Base-by-base conservation (phyloP, 2,329 filamentous ascomycete genomes). In the Aureobasidium namibiae region DNA sequence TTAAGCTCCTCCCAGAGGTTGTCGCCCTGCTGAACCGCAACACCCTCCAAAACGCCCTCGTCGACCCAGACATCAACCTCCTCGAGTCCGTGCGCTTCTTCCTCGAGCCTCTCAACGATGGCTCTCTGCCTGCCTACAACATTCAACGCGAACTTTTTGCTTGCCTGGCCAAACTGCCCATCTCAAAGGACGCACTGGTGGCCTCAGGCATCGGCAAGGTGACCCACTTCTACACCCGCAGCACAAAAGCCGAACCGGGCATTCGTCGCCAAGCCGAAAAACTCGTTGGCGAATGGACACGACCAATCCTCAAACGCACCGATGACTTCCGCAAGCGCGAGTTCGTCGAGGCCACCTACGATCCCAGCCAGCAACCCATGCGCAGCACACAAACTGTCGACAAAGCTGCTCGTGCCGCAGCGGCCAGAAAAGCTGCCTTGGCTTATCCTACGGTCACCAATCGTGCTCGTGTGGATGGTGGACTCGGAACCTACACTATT, bases 201-300 rank as follows among this genome's bases (percentile, higher is more conserved):
- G 92, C 91, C 64, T 95, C 90, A 67, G 92, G 92, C 21, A 94
- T 99, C 64, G 94, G 94, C 69, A 96, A 96, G 73, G 90, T 99
- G 49, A 88, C 96, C 56, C 83, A 95, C 63, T 99, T 96, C 77
- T 99, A 99, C 76, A 96, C 92, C 53, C 92, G 92, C 75, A 95
- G 89, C 78, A 95, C 92, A 77, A 87, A 90, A 65, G 88, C 92
- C 0, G 90, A 97, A 74, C 79, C 87, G 4, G 82, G 81, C 62
- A 96, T 99, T 78, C 96, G 96, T 79, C 86, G 92, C 65, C 90
- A 92, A 76, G 94, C 94, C 0, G 92, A 97, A 76, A 85, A 89
- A 50, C 79, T 97, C n/a, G 80, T 96, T 60, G 90, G 89, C 60
- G 92, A 97, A 70, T 99, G 94, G 94, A 96, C 91, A 64, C 82